A percentile compares a stretch with the other conserved stretches of the same genome.
Evolutionary conservation across 2,329 filamentous ascomycete genomes (phyloP).

Genomic region (Lasiodiplodia hormozganensis): DNA sequence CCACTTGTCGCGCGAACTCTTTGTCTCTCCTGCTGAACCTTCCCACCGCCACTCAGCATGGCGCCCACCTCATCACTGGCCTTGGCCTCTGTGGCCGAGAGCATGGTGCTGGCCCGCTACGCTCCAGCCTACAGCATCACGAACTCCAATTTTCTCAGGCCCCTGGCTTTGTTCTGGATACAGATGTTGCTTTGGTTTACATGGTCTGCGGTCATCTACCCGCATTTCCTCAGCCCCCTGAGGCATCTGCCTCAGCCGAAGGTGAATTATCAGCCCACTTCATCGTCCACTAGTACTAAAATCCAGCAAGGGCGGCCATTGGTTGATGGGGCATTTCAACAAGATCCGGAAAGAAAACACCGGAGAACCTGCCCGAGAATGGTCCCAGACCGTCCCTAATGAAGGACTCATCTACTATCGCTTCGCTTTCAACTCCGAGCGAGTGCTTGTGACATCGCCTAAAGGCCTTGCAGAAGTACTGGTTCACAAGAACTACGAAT

Average conservation of each 20-base stretch:
- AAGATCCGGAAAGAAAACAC: slow-evolving; percentile 51
- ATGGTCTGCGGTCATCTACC: slow-evolving; percentile 62
- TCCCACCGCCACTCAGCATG: slow-evolving; percentile 3
- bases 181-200: slow-evolving; percentile 44
- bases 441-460: slow-evolving; percentile 54
- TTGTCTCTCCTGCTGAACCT: background rate
- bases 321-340: slow-evolving; percentile 52
- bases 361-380: slow-evolving; percentile 55
- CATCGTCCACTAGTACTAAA: slow-evolving; percentile 33
- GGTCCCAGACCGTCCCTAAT: slow-evolving; percentile 61
- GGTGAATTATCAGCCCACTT: slow-evolving; percentile 47
- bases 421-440: slow-evolving; percentile 54
- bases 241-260: slow-evolving; percentile 60
- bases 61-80: slow-evolving; percentile 21
- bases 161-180: slow-evolving; percentile 49
- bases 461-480: slow-evolving; percentile 58
- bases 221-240: slow-evolving; percentile 64
- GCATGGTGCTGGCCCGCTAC: slow-evolving; percentile 42
- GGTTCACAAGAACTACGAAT: slow-evolving; percentile 59
- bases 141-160: slow-evolving; percentile 47
- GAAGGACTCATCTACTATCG: slow-evolving; percentile 63
- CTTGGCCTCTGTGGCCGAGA: slow-evolving; percentile 19
- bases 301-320: slow-evolving; percentile 36
- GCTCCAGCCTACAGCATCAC: slow-evolving; percentile 42
- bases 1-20: background rate